Evolutionary conservation across 1,284 basidiomycete genomes (phyloP).

Genomic region (Hemileia vastatrix): DNA sequence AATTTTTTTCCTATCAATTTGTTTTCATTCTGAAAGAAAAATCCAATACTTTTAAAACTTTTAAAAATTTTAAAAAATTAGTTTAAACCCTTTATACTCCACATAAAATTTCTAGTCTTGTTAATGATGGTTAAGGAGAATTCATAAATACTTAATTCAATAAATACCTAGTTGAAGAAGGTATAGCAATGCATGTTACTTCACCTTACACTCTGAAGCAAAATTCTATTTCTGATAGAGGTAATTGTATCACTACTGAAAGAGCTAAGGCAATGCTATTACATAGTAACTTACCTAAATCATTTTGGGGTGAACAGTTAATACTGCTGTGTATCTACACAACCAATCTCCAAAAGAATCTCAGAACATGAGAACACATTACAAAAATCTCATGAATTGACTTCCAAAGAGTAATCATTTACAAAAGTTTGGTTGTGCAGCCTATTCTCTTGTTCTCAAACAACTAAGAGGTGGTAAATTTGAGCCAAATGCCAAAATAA

Average conservation of each 20-base stretch:
- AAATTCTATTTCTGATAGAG: not conserved
- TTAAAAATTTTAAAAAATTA: conserved; percentile 40
- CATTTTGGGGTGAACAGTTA: not conserved
- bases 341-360: not conserved
- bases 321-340: not conserved
- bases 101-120: not conserved
- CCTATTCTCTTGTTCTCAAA: not conserved
- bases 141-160: not conserved
- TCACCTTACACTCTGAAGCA: not conserved
- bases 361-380: not conserved
- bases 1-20: no score
- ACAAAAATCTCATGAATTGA: not conserved
- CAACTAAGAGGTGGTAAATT: not conserved
- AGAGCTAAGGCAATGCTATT: not conserved
- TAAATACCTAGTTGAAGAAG: not conserved
- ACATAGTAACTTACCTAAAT: not conserved
- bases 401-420: not conserved
- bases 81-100: conserved; percentile 30
- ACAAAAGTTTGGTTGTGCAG: not conserved
- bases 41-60: no score
- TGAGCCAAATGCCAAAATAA: no score
- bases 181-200: not conserved
- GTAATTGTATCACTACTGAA: not conserved
- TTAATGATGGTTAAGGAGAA: not conserved
- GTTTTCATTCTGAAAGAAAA: no score